These are phyloP conservation scores for Suillus hirtellus DNA, from an alignment of 768 basidiomycete species.

Conservation along the genomic window DNA sequence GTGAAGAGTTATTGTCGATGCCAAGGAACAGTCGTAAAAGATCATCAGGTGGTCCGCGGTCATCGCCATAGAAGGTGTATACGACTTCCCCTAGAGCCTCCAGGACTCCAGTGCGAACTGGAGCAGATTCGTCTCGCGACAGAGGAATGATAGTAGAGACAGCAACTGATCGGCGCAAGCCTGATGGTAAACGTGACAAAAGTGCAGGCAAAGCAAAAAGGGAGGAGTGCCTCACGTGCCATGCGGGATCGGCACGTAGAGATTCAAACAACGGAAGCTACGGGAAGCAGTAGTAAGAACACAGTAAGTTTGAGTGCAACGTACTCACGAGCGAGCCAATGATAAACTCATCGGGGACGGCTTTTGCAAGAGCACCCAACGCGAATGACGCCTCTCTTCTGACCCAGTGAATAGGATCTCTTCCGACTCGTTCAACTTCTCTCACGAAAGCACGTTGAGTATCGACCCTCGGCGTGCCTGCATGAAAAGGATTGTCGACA, in stretches of 20 bases:
- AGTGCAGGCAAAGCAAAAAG: constrained; percentile 84
- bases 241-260: constrained; percentile 65
- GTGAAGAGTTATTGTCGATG: constrained; percentile 41
- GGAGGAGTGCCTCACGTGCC: constrained; percentile 87
- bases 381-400: constrained; percentile 86
- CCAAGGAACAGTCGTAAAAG: constrained; percentile 80
- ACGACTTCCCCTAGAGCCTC: constrained; percentile 91
- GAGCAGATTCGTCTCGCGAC: constrained; percentile 57
- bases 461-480: constrained; percentile 57
- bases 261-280: constrained; percentile 81
- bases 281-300: constrained; percentile 12
- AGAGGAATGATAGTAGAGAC: constrained; percentile 65
- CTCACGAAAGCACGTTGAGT: constrained; percentile 66
- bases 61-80: constrained; percentile 70
- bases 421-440: constrained; percentile 69
- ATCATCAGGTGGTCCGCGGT: constrained; percentile 66
- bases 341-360: constrained; percentile 76
- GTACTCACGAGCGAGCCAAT: constrained; percentile 56
- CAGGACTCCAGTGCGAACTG: constrained; percentile 77
- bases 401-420: constrained; percentile 74
- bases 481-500: constrained; percentile 11
- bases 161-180: constrained; percentile 62
- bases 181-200: constrained; percentile 60
- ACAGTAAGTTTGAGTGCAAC: constrained; percentile 11
- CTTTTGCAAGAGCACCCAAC: constrained; percentile 84